Base-by-base conservation (phyloP, 2,329 filamentous ascomycete genomes). In the Talaromyces sp. region DNA sequence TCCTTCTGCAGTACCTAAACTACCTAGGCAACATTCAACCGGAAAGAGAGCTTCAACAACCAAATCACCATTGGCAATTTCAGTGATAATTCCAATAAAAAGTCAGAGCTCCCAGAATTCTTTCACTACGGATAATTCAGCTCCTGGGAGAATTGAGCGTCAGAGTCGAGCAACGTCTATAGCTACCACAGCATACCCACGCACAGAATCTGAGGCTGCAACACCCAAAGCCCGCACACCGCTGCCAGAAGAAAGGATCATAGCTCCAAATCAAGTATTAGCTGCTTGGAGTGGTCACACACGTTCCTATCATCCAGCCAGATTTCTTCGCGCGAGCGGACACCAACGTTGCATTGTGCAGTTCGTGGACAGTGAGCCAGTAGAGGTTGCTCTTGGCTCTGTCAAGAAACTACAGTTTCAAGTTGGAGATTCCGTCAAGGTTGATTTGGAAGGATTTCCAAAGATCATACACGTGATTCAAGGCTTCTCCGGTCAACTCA, bases 231-330 rank as follows among this genome's bases (percentile, higher is more conserved):
- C 56, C 55, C 38, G 62, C n/a, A 51, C 58, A 13, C 14, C 49
- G 21, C 38, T 54, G n/a, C 58, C 58, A 29, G 67, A 69, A 13
- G 60, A 66, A 24, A 11, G 59, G 8, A 65, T 75, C 10, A 65
- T 79, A 26, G 74, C 77, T 13, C 79, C 80, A 5, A 81, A 82
- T 58, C 79, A 85, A 62, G 79, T 87, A 0, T 78, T 87, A 63
- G 84, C 85, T 8, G 76, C 78, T 29, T 88, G 85, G 79, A 84
- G 80, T 64, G 80, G 81, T 21, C 75, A 75, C n/a, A 80, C 76
- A 54, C 78, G 79, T 58, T 77, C 74, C n/a, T 87, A 82, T 68
- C 86, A 85, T 67, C 84, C 85, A 54, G 85, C 82, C 9, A 84
- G 80, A n/a, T 87, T 81, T 65, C 73, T 79, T 21, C 69, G 75